Percentiles rank a stretch among this genome's conserved stretches.
Evolutionary conservation across 2,329 filamentous ascomycete genomes (phyloP).

Genomic region (Colletotrichum sojae): DNA sequence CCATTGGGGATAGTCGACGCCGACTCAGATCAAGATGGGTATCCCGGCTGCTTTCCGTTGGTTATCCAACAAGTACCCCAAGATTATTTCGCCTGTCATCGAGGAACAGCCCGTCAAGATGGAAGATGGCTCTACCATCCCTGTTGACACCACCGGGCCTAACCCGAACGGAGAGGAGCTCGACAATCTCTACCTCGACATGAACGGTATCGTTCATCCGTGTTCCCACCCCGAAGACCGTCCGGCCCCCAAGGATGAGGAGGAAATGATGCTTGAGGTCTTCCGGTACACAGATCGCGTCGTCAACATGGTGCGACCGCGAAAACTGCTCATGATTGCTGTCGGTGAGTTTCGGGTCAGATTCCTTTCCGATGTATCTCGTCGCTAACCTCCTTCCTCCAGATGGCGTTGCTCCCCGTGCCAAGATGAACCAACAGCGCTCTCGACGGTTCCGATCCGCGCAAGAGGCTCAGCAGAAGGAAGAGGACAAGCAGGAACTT

Average conservation of each 20-base stretch:
- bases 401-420: constrained; percentile 97
- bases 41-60: constrained; percentile 96
- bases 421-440: constrained; percentile 99
- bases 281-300: constrained; percentile 99
- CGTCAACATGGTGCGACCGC: constrained; percentile 97
- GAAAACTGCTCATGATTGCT: constrained; percentile 97
- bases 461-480: constrained; percentile 94
- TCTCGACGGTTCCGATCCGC: constrained; percentile 95
- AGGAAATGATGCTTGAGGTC: constrained; percentile 99
- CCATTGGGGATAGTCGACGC: background rate
- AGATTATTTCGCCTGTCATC: constrained; percentile 92
- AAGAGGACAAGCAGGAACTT: constrained; percentile 90
- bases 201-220: constrained; percentile 99
- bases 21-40: constrained; percentile 75
- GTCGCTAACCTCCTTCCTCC: constrained; percentile 33
- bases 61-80: constrained; percentile 97
- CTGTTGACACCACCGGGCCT: constrained; percentile 84
- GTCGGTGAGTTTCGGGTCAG: constrained; percentile 74
- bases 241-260: constrained; percentile 91
- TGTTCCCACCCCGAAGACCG: constrained; percentile 97
- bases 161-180: constrained; percentile 99
- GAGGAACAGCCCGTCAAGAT: constrained; percentile 88
- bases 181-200: constrained; percentile 97
- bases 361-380: constrained; percentile 44
- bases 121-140: constrained; percentile 84